phyloP scores from a whole-genome alignment of 257 asterid genomes.

The Forsythia suspensa region DNA sequence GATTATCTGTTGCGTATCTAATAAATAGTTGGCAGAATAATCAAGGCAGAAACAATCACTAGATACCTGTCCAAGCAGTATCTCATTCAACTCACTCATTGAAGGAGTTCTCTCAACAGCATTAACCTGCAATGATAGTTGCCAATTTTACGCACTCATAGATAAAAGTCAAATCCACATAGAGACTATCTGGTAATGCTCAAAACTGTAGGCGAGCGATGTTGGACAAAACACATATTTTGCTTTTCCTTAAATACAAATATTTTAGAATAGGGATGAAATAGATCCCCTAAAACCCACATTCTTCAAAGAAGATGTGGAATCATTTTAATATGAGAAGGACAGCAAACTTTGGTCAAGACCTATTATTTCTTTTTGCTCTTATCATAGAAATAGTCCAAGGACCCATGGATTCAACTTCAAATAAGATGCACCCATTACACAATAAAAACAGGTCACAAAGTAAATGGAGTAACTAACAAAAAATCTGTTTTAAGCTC shows the following conservation, averaged over 20 bases:
- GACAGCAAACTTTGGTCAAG: conserved; percentile 10
- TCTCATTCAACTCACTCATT: conserved; percentile 97
- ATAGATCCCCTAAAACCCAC: neutral
- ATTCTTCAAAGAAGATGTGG: conserved; percentile 7
- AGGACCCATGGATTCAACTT: neutral
- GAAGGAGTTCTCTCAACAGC: conserved; percentile 98
- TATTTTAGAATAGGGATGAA: conserved; percentile 8
- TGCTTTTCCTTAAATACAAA: neutral
- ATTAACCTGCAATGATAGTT: conserved; percentile 65
- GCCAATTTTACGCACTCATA: conserved; percentile 18
- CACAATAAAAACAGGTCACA: neutral
- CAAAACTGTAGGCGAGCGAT: conserved; percentile 11
- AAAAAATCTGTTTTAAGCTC: conserved; percentile 6
- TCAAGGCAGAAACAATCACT: conserved; percentile 22
- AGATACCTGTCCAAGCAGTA: conserved; percentile 92
- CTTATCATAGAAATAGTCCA: conserved; percentile 3
- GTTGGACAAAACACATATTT: neutral
- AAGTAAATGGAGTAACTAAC: neutral
- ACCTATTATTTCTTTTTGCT: conserved; percentile 3
- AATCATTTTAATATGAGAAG: neutral
- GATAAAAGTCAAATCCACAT: conserved; percentile 4
- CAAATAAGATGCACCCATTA: neutral
- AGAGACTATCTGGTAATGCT: neutral
- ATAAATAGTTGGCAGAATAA: neutral
- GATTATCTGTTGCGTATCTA: neutral